Evolutionary conservation across 306 rosid species (phyloP).

Genomic region (Clitoria ternatea): DNA sequence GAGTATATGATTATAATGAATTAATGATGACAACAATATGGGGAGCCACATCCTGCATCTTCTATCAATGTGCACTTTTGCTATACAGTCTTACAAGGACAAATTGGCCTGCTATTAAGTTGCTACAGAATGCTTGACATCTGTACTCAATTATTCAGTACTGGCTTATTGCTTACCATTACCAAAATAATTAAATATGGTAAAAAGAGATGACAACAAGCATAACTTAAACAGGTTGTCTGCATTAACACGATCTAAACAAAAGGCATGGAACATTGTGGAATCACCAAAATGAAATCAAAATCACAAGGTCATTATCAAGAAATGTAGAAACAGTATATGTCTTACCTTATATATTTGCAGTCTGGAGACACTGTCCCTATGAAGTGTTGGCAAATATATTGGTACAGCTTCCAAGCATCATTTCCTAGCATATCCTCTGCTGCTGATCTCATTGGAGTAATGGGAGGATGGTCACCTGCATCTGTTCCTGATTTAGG

Average conservation of each 20-base stretch:
- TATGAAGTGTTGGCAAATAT: constrained; percentile 84
- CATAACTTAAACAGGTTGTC: background rate
- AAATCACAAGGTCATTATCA: constrained; percentile 1
- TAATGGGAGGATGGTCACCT: constrained; percentile 97
- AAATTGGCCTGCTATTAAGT: background rate
- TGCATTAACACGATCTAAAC: background rate
- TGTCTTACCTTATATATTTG: constrained; percentile 71
- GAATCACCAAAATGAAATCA: constrained; percentile 26
- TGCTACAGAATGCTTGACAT: background rate
- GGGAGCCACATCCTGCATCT: constrained; percentile 18
- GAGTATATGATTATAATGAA: background rate
- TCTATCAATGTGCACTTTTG: background rate
- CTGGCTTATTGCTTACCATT: constrained; percentile 6
- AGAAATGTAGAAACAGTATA: constrained; percentile 5
- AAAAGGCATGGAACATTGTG: constrained; percentile 3
- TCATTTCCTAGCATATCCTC: constrained; percentile 81
- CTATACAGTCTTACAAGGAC: background rate
- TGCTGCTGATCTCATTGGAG: constrained; percentile 79
- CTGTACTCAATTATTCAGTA: constrained; percentile 12
- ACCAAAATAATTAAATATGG: constrained; percentile 4
- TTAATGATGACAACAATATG: background rate
- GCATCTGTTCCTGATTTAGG: constrained; percentile 82
- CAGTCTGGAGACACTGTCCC: constrained; percentile 93
- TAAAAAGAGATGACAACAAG: constrained; percentile 3
- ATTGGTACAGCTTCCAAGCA: constrained; percentile 91